Evolutionary conservation across 805 yeast species (phyloP).

Genomic region (Kodamaea fukazawae): DNA sequence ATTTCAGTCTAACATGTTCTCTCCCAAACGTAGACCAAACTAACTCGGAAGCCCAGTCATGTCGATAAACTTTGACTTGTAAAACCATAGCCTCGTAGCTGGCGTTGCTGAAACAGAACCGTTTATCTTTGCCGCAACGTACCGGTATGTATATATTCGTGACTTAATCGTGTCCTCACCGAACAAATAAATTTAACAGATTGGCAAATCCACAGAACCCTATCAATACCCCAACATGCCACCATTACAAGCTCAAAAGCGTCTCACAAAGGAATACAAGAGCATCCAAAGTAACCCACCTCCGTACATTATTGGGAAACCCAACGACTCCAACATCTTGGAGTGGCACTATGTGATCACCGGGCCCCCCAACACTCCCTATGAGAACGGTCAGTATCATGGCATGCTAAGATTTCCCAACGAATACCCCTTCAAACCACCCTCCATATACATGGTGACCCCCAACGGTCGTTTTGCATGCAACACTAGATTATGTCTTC

Average conservation of each 20-base stretch:
- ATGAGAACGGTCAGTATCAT: constrained; percentile 82
- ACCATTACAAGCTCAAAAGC: constrained; percentile 39
- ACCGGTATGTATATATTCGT: too few relatives aligned
- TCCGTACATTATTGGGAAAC: constrained; percentile 80
- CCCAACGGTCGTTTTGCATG: constrained; percentile 87
- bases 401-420: constrained; percentile 80
- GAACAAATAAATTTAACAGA: too few relatives aligned
- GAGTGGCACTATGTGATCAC: constrained; percentile 93
- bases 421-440: constrained; percentile 91
- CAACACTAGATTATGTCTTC: constrained; percentile 77
- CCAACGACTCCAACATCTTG: constrained; percentile 80
- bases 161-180: too few relatives aligned
- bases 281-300: constrained; percentile 75
- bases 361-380: constrained; percentile 91
- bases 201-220: not conserved
- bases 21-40: too few relatives aligned
- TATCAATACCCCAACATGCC: constrained; percentile 30
- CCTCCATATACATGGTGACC: constrained; percentile 82
- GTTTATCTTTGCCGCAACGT: too few relatives aligned
- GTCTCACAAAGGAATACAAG: constrained; percentile 79
- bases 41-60: too few relatives aligned
- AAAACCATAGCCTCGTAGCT: too few relatives aligned
- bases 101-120: too few relatives aligned
- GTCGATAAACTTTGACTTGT: too few relatives aligned
- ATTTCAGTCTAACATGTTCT: too few relatives aligned